Conservation (phyloP, 164 flowering plant genomes). For the Litsea cubeba region DNA sequence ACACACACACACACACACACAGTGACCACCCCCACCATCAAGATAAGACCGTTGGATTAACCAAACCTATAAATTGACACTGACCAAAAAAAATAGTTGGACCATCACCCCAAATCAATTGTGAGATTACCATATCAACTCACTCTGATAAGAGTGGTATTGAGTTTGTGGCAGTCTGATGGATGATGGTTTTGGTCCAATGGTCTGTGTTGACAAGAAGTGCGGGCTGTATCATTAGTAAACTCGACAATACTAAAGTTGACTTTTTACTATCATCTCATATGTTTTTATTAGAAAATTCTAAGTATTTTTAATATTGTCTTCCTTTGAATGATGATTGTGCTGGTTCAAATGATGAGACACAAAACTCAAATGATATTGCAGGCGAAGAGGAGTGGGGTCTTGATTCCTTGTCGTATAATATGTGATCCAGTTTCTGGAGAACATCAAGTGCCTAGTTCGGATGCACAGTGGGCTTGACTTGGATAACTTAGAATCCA, state of each 20-base stretch:
- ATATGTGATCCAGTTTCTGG: constrained; percentile 13
- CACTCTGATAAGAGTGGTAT: neutral
- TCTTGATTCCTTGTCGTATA: constrained; percentile 9
- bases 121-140: no score
- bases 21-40: no score
- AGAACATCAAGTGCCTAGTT: no score
- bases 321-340: neutral
- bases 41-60: no score
- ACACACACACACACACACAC: no score
- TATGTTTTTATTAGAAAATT: neutral
- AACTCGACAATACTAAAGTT: neutral
- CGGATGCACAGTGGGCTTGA: neutral
- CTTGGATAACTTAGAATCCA: constrained; percentile 26
- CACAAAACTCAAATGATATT: constrained; percentile 21
- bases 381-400: constrained; percentile 33
- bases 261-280: neutral
- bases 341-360: constrained; percentile 32
- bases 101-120: no score
- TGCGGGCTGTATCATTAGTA: no score
- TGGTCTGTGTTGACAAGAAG: neutral
- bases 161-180: neutral
- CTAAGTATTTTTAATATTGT: neutral
- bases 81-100: no score
- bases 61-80: no score
- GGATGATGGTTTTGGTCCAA: neutral